phyloP scores from a whole-genome alignment of 257 asterid genomes.

The Cynanchum wilfordii region DNA sequence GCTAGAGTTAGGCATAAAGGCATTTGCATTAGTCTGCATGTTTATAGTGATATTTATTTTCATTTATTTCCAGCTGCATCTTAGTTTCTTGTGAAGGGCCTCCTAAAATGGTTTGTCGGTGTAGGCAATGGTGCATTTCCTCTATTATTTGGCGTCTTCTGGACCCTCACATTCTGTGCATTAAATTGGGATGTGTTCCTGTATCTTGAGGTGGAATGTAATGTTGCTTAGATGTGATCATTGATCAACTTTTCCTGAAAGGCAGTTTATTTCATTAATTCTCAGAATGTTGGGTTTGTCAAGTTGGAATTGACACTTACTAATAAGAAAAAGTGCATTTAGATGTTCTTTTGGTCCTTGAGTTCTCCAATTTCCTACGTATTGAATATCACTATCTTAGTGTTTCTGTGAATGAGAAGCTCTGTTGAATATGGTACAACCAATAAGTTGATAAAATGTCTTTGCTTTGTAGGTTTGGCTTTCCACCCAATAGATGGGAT shows the following conservation, averaged over 20 bases:
- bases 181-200: background rate
- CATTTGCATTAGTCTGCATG: background rate
- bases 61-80: background rate
- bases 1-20: background rate
- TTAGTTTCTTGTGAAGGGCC: background rate
- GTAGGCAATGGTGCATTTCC: background rate
- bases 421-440: background rate
- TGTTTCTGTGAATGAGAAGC: background rate
- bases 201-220: background rate
- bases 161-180: background rate
- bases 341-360: background rate
- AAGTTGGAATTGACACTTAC: background rate
- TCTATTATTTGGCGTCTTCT: background rate
- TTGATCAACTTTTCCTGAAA: background rate
- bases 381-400: background rate
- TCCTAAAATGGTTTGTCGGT: background rate
- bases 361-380: background rate
- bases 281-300: too few relatives aligned
- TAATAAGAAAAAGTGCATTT: background rate
- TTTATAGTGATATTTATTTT: background rate
- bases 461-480: conserved; percentile 58
- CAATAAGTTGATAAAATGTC: background rate
- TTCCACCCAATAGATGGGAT: conserved; percentile 92
- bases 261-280: background rate
- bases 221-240: background rate